These are phyloP conservation scores for Penicillium macrosclerotiorum DNA, from an alignment of 495 filamentous ascomycete genomes.

Conservation along the genomic window DNA sequence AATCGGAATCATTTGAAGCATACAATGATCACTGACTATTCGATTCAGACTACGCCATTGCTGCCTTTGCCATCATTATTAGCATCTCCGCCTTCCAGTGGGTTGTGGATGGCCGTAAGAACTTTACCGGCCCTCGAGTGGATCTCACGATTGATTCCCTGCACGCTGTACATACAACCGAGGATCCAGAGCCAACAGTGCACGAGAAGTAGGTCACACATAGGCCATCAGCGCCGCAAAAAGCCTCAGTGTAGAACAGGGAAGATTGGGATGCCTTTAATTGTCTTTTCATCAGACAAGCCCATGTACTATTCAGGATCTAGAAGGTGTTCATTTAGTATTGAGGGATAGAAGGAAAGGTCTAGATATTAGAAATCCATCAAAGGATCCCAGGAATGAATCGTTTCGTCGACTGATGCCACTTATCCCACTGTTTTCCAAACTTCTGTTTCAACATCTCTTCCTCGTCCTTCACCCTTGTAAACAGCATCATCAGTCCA, in stretches of 20 bases:
- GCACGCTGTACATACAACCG: conserved; percentile 1
- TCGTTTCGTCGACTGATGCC: conserved; percentile 32
- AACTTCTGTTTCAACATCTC: conserved; percentile 39
- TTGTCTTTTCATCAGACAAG: background rate
- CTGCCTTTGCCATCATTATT: conserved; percentile 67
- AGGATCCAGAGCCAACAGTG: background rate
- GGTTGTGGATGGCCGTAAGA: conserved; percentile 65
- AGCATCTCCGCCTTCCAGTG: conserved; percentile 63
- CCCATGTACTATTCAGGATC: background rate
- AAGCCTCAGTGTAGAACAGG: too few species aligned
- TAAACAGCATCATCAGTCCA: conserved; percentile 2
- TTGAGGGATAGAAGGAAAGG: background rate
- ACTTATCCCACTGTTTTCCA: conserved; percentile 43
- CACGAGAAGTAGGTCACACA: conserved; percentile 11
- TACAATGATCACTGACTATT: background rate
- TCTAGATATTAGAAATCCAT: background rate
- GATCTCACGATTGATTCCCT: conserved; percentile 30
- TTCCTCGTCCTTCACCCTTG: conserved; percentile 40
- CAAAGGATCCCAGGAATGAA: conserved; percentile 25
- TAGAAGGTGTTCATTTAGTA: background rate
- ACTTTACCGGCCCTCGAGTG: conserved; percentile 59
- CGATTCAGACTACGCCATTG: conserved; percentile 58
- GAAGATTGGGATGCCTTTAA: too few species aligned
- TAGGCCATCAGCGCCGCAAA: too few species aligned
- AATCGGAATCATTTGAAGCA: background rate